phyloP scores from a whole-genome alignment of 495 filamentous ascomycete species.

The Sabuloglossum arenarium region DNA sequence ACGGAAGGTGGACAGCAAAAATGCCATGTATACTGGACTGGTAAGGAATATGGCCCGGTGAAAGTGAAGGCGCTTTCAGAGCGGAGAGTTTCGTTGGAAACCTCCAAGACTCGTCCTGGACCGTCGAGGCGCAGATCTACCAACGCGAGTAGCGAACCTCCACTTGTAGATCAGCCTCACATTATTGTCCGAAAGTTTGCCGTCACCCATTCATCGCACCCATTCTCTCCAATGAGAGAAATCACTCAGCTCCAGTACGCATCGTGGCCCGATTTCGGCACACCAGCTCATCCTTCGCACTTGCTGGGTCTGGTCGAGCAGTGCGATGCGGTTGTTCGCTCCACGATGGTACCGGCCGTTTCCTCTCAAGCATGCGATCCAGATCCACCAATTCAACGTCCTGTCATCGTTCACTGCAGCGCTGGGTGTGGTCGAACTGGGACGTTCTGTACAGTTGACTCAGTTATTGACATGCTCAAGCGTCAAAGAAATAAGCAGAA shows the following conservation, averaged over 20 bases:
- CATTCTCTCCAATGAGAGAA: slow-evolving; percentile 74
- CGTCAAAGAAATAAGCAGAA: slow-evolving; percentile 35
- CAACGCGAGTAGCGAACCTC: slow-evolving; percentile 8
- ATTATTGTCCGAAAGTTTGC: slow-evolving; percentile 78
- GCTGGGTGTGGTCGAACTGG: slow-evolving; percentile 91
- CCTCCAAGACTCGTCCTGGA: slow-evolving; percentile 9
- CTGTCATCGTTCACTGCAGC: slow-evolving; percentile 84
- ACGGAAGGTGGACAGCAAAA: slow-evolving; percentile 85
- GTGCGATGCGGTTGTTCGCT: slow-evolving; percentile 34
- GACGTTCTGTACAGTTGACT: slow-evolving; percentile 91
- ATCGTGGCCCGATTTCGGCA: slow-evolving; percentile 90
- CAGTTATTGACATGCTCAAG: slow-evolving; percentile 82
- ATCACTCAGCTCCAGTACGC: slow-evolving; percentile 91
- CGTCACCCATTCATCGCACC: slow-evolving; percentile 50
- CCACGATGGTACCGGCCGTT: slow-evolving; percentile 12
- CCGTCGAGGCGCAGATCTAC: slow-evolving; percentile 3
- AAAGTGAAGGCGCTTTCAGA: slow-evolving; percentile 61
- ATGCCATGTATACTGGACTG: slow-evolving; percentile 82
- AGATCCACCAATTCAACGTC: slow-evolving; percentile 34
- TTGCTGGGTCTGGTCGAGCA: slow-evolving; percentile 74
- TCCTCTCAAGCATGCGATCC: slow-evolving; percentile 18
- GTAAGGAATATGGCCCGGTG: slow-evolving; percentile 60
- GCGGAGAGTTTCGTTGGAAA: slow-evolving; percentile 52
- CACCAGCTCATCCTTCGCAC: slow-evolving; percentile 72
- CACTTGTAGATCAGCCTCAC: slow-evolving; percentile 37